Evolutionary conservation across 257 asterid species (phyloP), one percentile per base, ranked within the genome.

Genomic region (Fraxinus cuspidata): DNA sequence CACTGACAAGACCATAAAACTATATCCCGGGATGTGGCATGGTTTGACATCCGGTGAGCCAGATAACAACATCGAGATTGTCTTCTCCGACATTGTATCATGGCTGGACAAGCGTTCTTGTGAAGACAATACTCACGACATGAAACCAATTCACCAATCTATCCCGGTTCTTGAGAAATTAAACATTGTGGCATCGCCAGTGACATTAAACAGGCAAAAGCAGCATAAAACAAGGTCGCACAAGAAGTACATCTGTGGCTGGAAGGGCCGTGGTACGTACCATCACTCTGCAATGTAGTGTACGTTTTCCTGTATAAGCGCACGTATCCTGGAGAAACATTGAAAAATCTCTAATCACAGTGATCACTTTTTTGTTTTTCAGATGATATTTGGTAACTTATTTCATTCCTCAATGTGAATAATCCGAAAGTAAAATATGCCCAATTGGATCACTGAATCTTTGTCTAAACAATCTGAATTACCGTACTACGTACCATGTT

Each of bases 21-120:
- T 95, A 42, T 93, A 95, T 73, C 92, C 90, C 1, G 99, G 96
- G 73, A 93, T 93, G 99, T 95, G 91, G 91, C 91, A 88, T 4
- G 88, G 81, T 29, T 78, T 88, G 69, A 86, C 89, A 23, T 82
- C 81, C 3, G 91, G 91, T 15, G 91, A 88, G 40, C 88, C 89
- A 23, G 88, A 84, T 25, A 72, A 81, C 11, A 88, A 88, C 87
- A 72, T 88, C 25, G 88, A 90, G 70, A 70, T 85, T 3, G 98
- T 95, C 38, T 95, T 95, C 74, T 71, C 84, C 0, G 99, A 95
- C 51, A 95, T 95, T 82, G 86, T 92, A 72, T 75, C 88, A 0
- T 95, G 99, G 99, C 97, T 95, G 2, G 90, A 95, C 80, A 84
- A 74, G 76, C 96, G 84, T 34, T 78, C 81, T 2, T 63, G 66